These are phyloP conservation scores for Candida berthetii DNA, from an alignment of 805 yeast genomes.

Conservation along the genomic window DNA sequence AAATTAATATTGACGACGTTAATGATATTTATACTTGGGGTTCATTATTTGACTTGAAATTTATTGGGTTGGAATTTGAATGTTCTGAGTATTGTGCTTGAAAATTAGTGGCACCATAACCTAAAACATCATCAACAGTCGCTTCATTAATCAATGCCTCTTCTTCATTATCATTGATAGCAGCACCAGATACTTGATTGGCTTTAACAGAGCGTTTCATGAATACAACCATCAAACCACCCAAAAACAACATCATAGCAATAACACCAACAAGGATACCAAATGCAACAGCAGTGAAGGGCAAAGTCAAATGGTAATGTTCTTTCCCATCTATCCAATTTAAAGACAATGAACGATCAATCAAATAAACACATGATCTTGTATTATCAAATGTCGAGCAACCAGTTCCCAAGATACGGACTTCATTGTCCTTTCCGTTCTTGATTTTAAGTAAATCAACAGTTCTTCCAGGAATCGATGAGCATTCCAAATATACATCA, in stretches of 20 bases:
- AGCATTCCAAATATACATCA: conserved; percentile 37
- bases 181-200: too few relatives aligned
- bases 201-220: too few relatives aligned
- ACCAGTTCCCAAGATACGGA: conserved; percentile 55
- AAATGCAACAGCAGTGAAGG: conserved; percentile 59
- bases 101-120: background rate
- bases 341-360: conserved; percentile 64
- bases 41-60: too few relatives aligned
- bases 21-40: too few relatives aligned
- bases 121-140: too few relatives aligned
- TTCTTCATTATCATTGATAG: too few relatives aligned
- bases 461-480: conserved; percentile 30
- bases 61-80: background rate
- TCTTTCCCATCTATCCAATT: conserved; percentile 49
- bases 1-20: too few relatives aligned
- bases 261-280: conserved; percentile 62
- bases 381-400: conserved; percentile 38
- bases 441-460: conserved; percentile 31
- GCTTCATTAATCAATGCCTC: too few relatives aligned
- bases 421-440: conserved; percentile 50
- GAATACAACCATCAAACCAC: background rate
- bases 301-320: conserved; percentile 53
- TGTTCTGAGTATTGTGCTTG: background rate
- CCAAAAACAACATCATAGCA: conserved; percentile 6
- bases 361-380: conserved; percentile 48